Evolutionary conservation across 805 yeast species (phyloP).

Genomic region (Torulaspora delbrueckii): DNA sequence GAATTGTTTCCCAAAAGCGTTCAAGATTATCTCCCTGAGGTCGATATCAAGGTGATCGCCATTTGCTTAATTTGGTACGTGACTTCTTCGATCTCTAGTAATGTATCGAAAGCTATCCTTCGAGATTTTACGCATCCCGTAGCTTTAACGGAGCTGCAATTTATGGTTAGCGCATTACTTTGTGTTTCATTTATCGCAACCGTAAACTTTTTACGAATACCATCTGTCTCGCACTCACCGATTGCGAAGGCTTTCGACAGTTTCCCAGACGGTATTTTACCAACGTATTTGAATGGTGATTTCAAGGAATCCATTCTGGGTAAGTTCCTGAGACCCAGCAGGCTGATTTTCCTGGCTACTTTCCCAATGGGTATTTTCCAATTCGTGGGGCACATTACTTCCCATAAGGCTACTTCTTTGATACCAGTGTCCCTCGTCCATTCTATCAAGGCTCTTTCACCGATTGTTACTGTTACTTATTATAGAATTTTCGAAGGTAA

Average conservation of each 20-base stretch:
- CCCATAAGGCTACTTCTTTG: slow-evolving; percentile 86
- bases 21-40: slow-evolving; percentile 29
- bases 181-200: slow-evolving; percentile 45
- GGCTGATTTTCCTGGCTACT: slow-evolving; percentile 54
- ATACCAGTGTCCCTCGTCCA: slow-evolving; percentile 95
- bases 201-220: slow-evolving; percentile 46
- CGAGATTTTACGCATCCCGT: slow-evolving; percentile 70
- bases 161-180: slow-evolving; percentile 60
- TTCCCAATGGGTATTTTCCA: slow-evolving; percentile 95
- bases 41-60: slow-evolving; percentile 41
- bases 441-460: slow-evolving; percentile 88
- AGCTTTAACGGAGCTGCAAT: slow-evolving; percentile 86
- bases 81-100: slow-evolving; percentile 73
- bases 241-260: slow-evolving; percentile 16
- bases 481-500: slow-evolving; percentile 59
- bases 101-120: slow-evolving; percentile 73
- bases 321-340: slow-evolving; percentile 52
- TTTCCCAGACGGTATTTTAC: slow-evolving; percentile 37
- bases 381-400: slow-evolving; percentile 83
- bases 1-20: slow-evolving; percentile 13
- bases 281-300: slow-evolving; percentile 32
- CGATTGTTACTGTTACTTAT: slow-evolving; percentile 78
- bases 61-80: slow-evolving; percentile 78
- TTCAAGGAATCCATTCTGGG: slow-evolving; percentile 28
- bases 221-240: slow-evolving; percentile 14